Evolutionary conservation across 2,329 filamentous ascomycete species (phyloP).

Genomic region (Akanthomyces uredinophilus): DNA sequence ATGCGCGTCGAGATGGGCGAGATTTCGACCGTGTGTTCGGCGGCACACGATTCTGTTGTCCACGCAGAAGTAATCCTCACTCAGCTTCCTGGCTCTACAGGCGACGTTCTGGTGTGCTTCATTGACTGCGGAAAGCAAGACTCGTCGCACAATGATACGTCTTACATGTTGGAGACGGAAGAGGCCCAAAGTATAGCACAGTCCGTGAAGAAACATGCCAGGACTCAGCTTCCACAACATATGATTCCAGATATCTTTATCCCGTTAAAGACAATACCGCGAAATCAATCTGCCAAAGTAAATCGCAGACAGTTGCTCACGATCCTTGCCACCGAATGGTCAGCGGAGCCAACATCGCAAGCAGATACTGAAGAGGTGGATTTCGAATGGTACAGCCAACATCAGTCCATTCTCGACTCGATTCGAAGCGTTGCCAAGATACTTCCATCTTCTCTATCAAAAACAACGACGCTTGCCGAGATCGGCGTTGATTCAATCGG

Average conservation of each 20-base stretch:
- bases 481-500: conserved; percentile 3
- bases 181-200: not conserved
- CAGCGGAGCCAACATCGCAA: not conserved
- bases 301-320: not conserved
- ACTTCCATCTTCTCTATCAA: not conserved
- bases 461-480: not conserved
- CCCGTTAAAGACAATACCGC: not conserved
- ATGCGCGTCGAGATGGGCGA: conserved; percentile 7
- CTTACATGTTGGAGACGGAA: not conserved
- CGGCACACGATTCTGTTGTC: conserved; percentile 1
- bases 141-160: not conserved
- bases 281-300: not conserved
- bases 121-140: conserved; percentile 1
- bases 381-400: not conserved
- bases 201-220: not conserved
- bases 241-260: conserved; percentile 2
- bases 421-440: conserved; percentile 2
- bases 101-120: not conserved
- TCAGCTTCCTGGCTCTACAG: not conserved
- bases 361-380: not conserved
- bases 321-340: not conserved
- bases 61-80: not conserved
- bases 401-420: not conserved
- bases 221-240: not conserved
- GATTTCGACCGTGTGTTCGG: conserved; percentile 1